Conservation (phyloP, 768 basidiomycete species). For the Fomitopsis serialis region DNA sequence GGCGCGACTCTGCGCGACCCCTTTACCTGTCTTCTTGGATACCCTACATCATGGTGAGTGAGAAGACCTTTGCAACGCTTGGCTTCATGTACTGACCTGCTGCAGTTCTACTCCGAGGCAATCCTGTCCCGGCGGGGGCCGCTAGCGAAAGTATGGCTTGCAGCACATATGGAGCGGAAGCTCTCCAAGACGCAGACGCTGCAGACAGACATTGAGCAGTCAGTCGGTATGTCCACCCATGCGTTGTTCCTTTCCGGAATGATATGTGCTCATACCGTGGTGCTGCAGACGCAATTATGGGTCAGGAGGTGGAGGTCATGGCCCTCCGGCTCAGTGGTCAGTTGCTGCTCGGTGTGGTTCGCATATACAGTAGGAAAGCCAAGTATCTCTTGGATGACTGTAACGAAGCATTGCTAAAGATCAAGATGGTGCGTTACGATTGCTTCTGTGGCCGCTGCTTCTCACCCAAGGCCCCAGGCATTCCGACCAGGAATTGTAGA, state of each 20-base stretch:
- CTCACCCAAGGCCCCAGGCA: constrained; percentile 43
- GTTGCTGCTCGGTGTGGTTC: constrained; percentile 90
- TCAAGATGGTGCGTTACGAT: constrained; percentile 70
- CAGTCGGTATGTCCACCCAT: constrained; percentile 83
- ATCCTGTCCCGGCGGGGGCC: constrained; percentile 93
- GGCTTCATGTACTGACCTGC: not conserved
- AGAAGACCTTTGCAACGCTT: not conserved
- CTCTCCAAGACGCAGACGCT: constrained; percentile 93
- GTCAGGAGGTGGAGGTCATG: constrained; percentile 88
- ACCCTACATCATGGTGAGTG: constrained; percentile 17
- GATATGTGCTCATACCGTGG: not conserved
- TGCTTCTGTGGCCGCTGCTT: not conserved
- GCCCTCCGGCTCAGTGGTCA: constrained; percentile 96
- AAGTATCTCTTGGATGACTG: constrained; percentile 98
- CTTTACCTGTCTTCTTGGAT: constrained; percentile 16
- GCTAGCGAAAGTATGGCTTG: constrained; percentile 96
- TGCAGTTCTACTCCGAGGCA: constrained; percentile 87
- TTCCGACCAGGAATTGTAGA: constrained; percentile 95
- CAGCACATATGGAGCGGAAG: constrained; percentile 98
- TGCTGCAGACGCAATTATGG: constrained; percentile 79
- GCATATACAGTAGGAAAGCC: constrained; percentile 96
- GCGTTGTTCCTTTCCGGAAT: not conserved
- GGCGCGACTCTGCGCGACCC: constrained; percentile 7
- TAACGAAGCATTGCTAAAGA: constrained; percentile 91
- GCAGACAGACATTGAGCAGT: constrained; percentile 92